phyloP scores from a whole-genome alignment of 2,329 filamentous ascomycete species.

The Xylogone sp. region DNA sequence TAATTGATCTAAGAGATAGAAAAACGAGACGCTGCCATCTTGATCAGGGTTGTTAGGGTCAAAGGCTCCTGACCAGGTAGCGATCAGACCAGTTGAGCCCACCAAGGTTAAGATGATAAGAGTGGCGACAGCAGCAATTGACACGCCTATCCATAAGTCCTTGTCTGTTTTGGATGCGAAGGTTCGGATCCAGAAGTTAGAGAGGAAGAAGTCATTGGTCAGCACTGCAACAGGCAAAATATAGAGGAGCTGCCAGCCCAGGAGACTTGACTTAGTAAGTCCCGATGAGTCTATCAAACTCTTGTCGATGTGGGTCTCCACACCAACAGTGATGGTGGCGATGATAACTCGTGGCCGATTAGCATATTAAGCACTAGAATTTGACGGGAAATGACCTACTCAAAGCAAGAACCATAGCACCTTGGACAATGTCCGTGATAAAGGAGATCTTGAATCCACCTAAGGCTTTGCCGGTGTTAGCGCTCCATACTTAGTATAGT shows the following conservation, averaged over 20 bases:
- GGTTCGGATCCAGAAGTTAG: conserved; percentile 79
- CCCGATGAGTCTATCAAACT: conserved; percentile 65
- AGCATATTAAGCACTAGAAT: background rate
- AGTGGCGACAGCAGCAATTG: conserved; percentile 61
- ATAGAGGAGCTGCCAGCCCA: conserved; percentile 84
- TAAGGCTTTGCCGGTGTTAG: conserved; percentile 47
- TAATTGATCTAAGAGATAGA: conserved; percentile 67
- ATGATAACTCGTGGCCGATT: conserved; percentile 49
- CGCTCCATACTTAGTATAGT: background rate
- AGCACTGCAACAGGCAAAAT: conserved; percentile 77
- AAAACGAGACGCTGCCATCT: conserved; percentile 68
- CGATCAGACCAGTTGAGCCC: conserved; percentile 68
- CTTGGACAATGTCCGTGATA: conserved; percentile 78
- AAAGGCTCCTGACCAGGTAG: conserved; percentile 73
- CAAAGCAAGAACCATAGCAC: conserved; percentile 70
- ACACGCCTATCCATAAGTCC: conserved; percentile 71
- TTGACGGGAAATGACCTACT: conserved; percentile 24
- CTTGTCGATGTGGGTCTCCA: conserved; percentile 67
- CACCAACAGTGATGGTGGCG: conserved; percentile 73
- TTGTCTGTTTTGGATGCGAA: conserved; percentile 77
- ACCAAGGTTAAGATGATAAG: conserved; percentile 70
- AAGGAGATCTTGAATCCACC: conserved; percentile 84
- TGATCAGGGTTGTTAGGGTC: conserved; percentile 54
- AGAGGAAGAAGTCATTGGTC: conserved; percentile 85
- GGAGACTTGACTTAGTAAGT: conserved; percentile 62